A percentile compares a stretch with the other conserved stretches of the same genome.
These are phyloP conservation scores for Poa annua DNA, from an alignment of 176 grass and related monocot species.

Conservation along the genomic window DNA sequence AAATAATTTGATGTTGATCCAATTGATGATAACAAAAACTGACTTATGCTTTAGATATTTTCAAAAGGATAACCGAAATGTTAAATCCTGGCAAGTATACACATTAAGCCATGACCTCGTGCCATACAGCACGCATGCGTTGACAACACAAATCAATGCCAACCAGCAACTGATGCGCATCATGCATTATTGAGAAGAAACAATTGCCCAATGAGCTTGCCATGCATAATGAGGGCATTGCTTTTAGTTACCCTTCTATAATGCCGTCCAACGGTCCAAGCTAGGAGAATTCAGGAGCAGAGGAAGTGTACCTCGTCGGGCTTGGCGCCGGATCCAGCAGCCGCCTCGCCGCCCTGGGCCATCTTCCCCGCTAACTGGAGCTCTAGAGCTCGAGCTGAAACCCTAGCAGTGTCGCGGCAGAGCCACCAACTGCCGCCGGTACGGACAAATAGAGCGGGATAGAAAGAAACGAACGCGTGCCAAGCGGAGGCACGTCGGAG, in stretches of 20 bases:
- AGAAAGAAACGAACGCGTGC: neutral
- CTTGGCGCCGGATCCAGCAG: conserved; percentile 37
- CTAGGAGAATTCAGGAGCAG: conserved; percentile 10
- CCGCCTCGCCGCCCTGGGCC: conserved; percentile 60
- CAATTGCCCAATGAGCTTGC: neutral
- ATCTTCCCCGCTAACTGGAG: conserved; percentile 29
- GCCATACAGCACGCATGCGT: neutral
- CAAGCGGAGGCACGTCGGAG: neutral
- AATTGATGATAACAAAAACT: neutral
- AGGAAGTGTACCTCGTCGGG: conserved; percentile 50
- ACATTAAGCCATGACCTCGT: neutral
- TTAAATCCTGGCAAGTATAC: neutral
- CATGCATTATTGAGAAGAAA: neutral
- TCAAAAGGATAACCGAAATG: neutral
- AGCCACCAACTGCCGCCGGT: neutral
- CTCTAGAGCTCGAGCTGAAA: conserved; percentile 29
- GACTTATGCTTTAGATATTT: neutral
- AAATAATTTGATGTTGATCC: neutral
- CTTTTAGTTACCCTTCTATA: neutral
- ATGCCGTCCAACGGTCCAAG: neutral
- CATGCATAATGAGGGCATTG: neutral
- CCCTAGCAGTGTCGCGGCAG: neutral
- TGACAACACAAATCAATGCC: conserved; percentile 9
- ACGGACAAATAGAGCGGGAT: conserved; percentile 9
- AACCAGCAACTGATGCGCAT: neutral